Conservation (phyloP, 257 asterid species). For the Ophiorrhiza pumila region DNA sequence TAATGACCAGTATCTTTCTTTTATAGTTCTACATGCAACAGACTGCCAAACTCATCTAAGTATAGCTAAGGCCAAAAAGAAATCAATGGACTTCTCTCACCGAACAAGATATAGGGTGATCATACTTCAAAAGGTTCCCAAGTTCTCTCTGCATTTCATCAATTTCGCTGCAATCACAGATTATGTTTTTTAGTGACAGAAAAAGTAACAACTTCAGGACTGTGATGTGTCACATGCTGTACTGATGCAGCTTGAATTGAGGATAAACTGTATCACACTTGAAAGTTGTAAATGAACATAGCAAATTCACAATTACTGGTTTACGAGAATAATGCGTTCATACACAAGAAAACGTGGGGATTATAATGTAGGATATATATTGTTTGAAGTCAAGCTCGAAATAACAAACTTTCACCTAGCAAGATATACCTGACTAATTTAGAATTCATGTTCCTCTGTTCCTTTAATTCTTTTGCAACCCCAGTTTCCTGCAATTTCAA, state of each 20-base stretch:
- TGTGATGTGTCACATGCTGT: neutral
- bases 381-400: neutral
- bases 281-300: neutral
- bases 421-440: slow-evolving; percentile 39
- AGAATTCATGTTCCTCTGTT: slow-evolving; percentile 42
- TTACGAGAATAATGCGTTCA: neutral
- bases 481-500: slow-evolving; percentile 38
- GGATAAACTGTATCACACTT: neutral
- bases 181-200: slow-evolving; percentile 6
- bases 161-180: slow-evolving; percentile 38
- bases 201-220: neutral
- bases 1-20: neutral
- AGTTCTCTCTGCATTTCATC: slow-evolving; percentile 42
- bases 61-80: neutral
- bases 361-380: neutral
- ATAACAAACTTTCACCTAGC: neutral
- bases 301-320: neutral
- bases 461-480: slow-evolving; percentile 37
- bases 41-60: neutral
- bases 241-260: neutral
- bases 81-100: slow-evolving; percentile 35
- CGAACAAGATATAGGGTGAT: slow-evolving; percentile 35
- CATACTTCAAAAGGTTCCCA: slow-evolving; percentile 32
- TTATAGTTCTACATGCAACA: neutral
- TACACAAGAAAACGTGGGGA: neutral